These are phyloP conservation scores for Fusarium tjaetaba DNA, from an alignment of 2,329 filamentous ascomycete species.

Conservation along the genomic window DNA sequence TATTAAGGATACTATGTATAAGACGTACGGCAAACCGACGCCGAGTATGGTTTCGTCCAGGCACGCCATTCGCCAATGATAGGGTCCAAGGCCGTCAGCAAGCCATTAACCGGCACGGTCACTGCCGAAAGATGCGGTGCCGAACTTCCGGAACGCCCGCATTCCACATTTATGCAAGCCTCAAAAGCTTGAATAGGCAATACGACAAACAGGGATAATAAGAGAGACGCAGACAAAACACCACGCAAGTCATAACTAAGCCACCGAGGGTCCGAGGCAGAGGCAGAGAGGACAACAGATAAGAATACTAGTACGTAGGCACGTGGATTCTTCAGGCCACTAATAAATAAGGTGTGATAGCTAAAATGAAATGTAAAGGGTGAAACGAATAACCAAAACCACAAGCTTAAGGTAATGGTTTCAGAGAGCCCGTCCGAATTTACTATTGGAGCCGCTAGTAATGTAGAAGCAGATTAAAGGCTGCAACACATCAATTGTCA, in stretches of 20 bases:
- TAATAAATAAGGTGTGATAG: neutral
- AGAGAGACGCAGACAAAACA: neutral
- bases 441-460: slow-evolving; percentile 67
- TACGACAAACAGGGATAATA: neutral
- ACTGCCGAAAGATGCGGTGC: slow-evolving; percentile 38
- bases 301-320: neutral
- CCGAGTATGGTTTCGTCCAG: slow-evolving; percentile 28
- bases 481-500: slow-evolving; percentile 66
- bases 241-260: neutral
- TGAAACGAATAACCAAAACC: slow-evolving; percentile 71
- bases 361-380: slow-evolving; percentile 62
- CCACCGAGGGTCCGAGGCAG: neutral
- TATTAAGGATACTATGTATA: neutral
- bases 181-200: neutral
- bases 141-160: slow-evolving; percentile 43
- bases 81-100: slow-evolving; percentile 2
- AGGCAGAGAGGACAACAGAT: neutral
- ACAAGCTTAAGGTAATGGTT: slow-evolving; percentile 55
- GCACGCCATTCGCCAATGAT: slow-evolving; percentile 22
- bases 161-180: slow-evolving; percentile 20
- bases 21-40: slow-evolving; percentile 29
- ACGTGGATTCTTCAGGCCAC: neutral
- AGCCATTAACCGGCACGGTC: slow-evolving; percentile 39
- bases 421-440: slow-evolving; percentile 68
- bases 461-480: slow-evolving; percentile 62